Conservation (phyloP, 805 yeast genomes). For the Candida tibetensis region DNA sequence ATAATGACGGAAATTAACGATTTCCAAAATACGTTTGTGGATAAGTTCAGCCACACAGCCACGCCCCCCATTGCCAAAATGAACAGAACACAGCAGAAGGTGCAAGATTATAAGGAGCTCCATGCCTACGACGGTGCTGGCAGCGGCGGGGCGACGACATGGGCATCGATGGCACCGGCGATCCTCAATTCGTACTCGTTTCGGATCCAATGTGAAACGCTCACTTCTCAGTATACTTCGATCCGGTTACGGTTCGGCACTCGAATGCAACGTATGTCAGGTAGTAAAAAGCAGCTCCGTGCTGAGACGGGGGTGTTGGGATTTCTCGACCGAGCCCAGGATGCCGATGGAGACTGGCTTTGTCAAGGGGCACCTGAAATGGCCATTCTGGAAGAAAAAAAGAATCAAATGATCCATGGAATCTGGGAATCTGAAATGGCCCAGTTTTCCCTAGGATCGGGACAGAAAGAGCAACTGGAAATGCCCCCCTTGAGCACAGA, state of each 20-base stretch:
- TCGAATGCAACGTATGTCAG: too few species aligned
- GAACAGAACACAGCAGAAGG: slow-evolving; percentile 34
- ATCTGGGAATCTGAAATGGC: slow-evolving; percentile 12
- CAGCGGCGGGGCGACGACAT: not conserved
- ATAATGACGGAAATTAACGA: slow-evolving; percentile 27
- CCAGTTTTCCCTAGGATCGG: not conserved
- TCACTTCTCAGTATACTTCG: slow-evolving; percentile 34
- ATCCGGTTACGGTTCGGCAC: slow-evolving; percentile 34
- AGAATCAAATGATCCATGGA: slow-evolving; percentile 3
- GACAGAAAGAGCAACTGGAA: not conserved
- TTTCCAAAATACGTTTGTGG: slow-evolving; percentile 31
- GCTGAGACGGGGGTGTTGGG: slow-evolving; percentile 28
- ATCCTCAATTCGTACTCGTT: not conserved
- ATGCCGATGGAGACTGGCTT: not conserved
- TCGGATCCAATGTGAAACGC: slow-evolving; percentile 37
- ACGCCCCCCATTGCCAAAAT: slow-evolving; percentile 8
- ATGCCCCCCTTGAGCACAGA: not conserved
- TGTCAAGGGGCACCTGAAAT: not conserved
- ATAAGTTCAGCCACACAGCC: slow-evolving; percentile 14
- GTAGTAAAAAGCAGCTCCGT: slow-evolving; percentile 9
- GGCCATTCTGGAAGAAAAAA: not conserved
- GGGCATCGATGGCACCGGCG: not conserved
- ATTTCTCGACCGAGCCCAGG: slow-evolving; percentile 17
- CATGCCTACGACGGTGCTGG: slow-evolving; percentile 10
- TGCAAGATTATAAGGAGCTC: slow-evolving; percentile 33